A percentile compares a stretch with the other conserved stretches of the same genome.
These are phyloP conservation scores for Sarocladiaceae sp. DNA, from an alignment of 2,329 filamentous ascomycete genomes.

Conservation along the genomic window DNA sequence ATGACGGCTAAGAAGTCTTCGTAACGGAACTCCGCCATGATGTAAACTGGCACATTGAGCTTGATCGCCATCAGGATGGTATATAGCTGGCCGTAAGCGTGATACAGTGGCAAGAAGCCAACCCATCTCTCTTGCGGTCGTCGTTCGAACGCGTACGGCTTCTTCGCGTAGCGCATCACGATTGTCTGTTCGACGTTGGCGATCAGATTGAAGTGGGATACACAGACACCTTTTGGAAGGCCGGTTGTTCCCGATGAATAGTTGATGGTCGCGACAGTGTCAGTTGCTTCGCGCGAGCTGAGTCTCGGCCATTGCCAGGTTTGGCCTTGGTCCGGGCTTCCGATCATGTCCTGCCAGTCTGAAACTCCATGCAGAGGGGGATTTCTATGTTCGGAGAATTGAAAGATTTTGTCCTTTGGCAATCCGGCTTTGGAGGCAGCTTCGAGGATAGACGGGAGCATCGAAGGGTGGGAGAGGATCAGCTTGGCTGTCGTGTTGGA, in stretches of 20 bases:
- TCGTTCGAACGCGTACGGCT: constrained; percentile 26
- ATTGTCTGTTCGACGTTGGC: constrained; percentile 45
- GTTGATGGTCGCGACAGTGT: constrained; percentile 37
- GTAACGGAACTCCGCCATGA: constrained; percentile 52
- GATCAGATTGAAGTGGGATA: constrained; percentile 42
- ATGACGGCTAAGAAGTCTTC: constrained; percentile 44
- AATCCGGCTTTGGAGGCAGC: constrained; percentile 35
- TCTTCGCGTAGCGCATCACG: constrained; percentile 34
- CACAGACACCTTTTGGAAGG: constrained; percentile 43
- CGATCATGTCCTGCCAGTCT: constrained; percentile 37
- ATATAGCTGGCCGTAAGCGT: constrained; percentile 51
- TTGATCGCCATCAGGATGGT: constrained; percentile 41
- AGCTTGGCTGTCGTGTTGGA: constrained; percentile 42
- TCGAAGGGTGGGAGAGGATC: constrained; percentile 41
- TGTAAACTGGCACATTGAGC: constrained; percentile 41
- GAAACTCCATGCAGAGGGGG: constrained; percentile 23
- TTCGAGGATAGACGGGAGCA: constrained; percentile 35
- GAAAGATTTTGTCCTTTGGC: constrained; percentile 35
- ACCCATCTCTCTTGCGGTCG: constrained; percentile 41
- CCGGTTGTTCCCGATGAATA: constrained; percentile 47
- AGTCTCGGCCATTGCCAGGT: constrained; percentile 36
- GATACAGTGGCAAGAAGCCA: constrained; percentile 61
- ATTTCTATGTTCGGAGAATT: constrained; percentile 37
- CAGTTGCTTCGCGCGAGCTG: constrained; percentile 25
- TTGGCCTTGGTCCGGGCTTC: constrained; percentile 22